Percentiles rank a stretch among this genome's conserved stretches.
phyloP scores from a whole-genome alignment of 208 protist species.

The Leishmania mexicana region DNA sequence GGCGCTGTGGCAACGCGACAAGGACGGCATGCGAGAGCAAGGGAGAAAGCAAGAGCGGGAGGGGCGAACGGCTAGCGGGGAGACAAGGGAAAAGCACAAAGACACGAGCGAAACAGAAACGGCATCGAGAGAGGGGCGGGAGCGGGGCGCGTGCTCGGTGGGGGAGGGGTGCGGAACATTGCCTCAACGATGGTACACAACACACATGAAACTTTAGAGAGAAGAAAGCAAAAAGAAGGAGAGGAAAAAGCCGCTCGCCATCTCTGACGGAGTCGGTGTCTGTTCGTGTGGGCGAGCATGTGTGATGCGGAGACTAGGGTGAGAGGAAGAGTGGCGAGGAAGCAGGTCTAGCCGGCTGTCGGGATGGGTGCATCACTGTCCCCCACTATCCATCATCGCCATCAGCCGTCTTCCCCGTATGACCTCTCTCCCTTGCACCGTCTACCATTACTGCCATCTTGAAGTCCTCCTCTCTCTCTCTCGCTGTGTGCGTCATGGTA shows the following conservation, averaged over 20 bases:
- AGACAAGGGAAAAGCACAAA: neutral
- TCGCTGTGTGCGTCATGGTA: neutral
- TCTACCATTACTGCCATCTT: neutral
- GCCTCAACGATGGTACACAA: neutral
- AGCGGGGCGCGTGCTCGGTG: neutral
- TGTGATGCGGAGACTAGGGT: neutral
- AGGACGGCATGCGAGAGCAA: neutral
- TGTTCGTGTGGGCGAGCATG: neutral
- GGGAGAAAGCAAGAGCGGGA: neutral
- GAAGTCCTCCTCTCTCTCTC: neutral
- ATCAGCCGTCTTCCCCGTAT: neutral
- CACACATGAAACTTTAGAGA: neutral
- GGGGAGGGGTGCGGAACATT: too few species aligned
- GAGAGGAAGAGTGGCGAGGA: neutral
- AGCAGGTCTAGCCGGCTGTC: neutral
- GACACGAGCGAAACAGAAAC: neutral
- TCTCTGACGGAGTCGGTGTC: neutral
- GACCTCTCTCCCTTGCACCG: neutral
- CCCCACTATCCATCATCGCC: neutral
- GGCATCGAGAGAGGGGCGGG: neutral
- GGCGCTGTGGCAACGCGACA: neutral
- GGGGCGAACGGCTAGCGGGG: neutral
- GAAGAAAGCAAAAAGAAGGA: neutral
- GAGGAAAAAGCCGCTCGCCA: neutral
- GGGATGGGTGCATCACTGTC: neutral